phyloP scores from a whole-genome alignment of 495 filamentous ascomycete genomes.

The Barbatosphaeria neglecta region DNA sequence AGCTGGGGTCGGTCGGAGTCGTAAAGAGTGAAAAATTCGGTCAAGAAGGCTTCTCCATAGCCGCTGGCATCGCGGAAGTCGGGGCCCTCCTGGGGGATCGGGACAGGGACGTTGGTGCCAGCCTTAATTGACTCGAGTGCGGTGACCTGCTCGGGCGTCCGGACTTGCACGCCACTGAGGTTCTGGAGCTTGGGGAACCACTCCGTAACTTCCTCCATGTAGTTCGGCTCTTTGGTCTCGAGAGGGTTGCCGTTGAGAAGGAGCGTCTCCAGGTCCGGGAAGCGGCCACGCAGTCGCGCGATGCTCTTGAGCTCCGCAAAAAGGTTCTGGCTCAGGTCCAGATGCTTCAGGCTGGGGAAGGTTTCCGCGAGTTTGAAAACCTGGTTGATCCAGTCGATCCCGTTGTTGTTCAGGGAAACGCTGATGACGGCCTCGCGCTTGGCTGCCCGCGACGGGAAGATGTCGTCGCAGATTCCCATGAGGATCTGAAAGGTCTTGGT shows the following conservation, averaged over 20 bases:
- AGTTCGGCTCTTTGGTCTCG: slow-evolving; percentile 44
- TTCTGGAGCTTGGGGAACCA: slow-evolving; percentile 71
- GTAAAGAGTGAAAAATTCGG: slow-evolving; percentile 60
- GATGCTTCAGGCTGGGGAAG: slow-evolving; percentile 70
- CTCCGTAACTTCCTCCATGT: slow-evolving; percentile 57
- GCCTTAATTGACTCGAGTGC: slow-evolving; percentile 21
- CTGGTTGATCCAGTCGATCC: slow-evolving; percentile 52
- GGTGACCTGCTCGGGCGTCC: slow-evolving; percentile 56
- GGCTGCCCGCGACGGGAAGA: slow-evolving; percentile 51
- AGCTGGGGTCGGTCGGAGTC: slow-evolving; percentile 59
- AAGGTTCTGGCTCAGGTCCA: slow-evolving; percentile 74
- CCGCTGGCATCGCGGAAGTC: slow-evolving; percentile 66
- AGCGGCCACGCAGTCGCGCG: slow-evolving; percentile 67
- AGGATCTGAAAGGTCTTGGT: slow-evolving; percentile 84
- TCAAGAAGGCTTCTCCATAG: slow-evolving; percentile 64
- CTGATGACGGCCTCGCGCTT: slow-evolving; percentile 64
- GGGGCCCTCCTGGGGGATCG: slow-evolving; percentile 56
- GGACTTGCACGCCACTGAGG: slow-evolving; percentile 59
- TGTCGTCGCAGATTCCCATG: slow-evolving; percentile 65
- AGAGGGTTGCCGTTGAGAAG: slow-evolving; percentile 69
- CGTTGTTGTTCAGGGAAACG: slow-evolving; percentile 67
- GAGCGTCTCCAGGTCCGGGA: slow-evolving; percentile 65
- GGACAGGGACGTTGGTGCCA: slow-evolving; percentile 30
- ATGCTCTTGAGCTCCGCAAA: slow-evolving; percentile 57
- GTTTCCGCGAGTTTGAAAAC: slow-evolving; percentile 62